Evolutionary conservation across 495 filamentous ascomycete genomes (phyloP).

Genomic region (Lophiostoma macrostomum): DNA sequence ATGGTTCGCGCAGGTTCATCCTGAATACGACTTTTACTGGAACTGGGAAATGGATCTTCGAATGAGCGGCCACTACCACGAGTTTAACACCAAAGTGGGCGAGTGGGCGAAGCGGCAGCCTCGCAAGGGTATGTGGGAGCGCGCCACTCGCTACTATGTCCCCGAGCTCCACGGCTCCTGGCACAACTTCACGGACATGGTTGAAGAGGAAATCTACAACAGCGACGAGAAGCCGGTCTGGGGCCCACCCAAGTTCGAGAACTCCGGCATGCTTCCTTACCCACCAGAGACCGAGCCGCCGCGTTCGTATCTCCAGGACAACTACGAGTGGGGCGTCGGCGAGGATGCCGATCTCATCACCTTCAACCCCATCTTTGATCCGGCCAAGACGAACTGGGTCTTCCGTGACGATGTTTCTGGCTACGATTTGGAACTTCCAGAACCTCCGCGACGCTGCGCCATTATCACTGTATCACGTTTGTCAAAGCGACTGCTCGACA

Average conservation of each 20-base stretch:
- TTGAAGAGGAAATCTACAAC: conserved; percentile 42
- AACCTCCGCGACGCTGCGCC: conserved; percentile 42
- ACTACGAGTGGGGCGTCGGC: conserved; percentile 58
- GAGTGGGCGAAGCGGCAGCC: conserved; percentile 54
- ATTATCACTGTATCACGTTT: conserved; percentile 45
- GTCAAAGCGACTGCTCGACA: conserved; percentile 39
- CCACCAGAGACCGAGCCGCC: conserved; percentile 49
- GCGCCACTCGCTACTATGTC: conserved; percentile 48
- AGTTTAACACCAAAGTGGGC: conserved; percentile 48
- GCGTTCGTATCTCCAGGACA: conserved; percentile 43
- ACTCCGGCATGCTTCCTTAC: conserved; percentile 36
- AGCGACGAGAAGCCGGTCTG: conserved; percentile 45
- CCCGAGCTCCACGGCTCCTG: conserved; percentile 46
- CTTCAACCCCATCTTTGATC: conserved; percentile 51
- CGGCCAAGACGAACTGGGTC: conserved; percentile 42
- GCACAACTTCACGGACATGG: conserved; percentile 45
- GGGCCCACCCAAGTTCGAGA: conserved; percentile 41
- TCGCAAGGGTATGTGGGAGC: conserved; percentile 52
- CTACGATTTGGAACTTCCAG: conserved; percentile 39
- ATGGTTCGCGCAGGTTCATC: conserved; percentile 56
- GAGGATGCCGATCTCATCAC: conserved; percentile 57
- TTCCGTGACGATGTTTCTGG: conserved; percentile 46
- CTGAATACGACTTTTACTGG: conserved; percentile 61
- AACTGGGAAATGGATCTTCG: conserved; percentile 62
- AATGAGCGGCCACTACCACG: conserved; percentile 56